A percentile compares a stretch with the other conserved stretches of the same genome.
These are phyloP conservation scores for Tetrahymena borealis DNA, from an alignment of 73 alveolate species.

Conservation along the genomic window DNA sequence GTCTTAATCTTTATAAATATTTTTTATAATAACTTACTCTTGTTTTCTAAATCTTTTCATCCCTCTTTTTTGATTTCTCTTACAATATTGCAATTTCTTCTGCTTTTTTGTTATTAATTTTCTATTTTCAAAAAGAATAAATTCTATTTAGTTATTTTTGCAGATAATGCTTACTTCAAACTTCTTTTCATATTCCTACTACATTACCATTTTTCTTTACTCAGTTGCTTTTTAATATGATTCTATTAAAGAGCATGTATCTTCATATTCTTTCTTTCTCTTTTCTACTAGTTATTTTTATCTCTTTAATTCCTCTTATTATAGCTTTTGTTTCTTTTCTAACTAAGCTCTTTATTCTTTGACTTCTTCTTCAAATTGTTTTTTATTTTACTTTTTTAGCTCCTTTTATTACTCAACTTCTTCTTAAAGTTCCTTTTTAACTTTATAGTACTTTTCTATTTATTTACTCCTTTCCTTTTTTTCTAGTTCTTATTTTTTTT, in stretches of 20 bases:
- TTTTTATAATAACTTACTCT: background rate
- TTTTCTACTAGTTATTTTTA: background rate
- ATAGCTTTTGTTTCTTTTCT: background rate
- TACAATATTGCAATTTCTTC: background rate
- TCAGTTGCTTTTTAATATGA: background rate
- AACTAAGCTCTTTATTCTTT: background rate
- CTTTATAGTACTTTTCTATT: background rate
- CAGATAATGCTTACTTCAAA: background rate
- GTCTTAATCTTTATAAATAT: background rate
- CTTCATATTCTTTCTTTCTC: background rate
- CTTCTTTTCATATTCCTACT: background rate
- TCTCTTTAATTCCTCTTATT: background rate
- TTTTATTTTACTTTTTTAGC: background rate
- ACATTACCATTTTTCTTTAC: background rate
- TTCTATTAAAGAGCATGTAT: background rate
- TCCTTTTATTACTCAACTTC: background rate
- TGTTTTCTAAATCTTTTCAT: background rate
- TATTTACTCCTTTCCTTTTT: background rate
- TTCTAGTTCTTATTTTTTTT: background rate
- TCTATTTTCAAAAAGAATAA: background rate
- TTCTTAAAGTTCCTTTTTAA: background rate
- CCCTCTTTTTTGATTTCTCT: background rate
- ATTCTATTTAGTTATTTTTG: background rate
- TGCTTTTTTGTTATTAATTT: background rate
- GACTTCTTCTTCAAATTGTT: background rate